Evolutionary conservation across 2,329 filamentous ascomycete species (phyloP).

Genomic region (Xenoacremonium recifei): DNA sequence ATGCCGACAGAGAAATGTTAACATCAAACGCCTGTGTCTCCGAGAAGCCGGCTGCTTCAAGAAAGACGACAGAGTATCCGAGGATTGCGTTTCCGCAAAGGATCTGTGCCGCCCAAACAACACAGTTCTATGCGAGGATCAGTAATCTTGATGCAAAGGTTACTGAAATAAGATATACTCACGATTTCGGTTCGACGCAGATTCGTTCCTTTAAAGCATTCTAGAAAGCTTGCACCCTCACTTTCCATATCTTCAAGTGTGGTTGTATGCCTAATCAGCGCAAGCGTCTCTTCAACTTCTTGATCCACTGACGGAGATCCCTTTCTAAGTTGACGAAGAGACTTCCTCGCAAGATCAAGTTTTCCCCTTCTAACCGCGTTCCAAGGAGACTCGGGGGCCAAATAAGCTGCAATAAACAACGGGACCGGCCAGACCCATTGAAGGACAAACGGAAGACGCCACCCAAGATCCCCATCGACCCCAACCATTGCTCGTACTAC

Average conservation of each 20-base stretch:
- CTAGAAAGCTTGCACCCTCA: constrained; percentile 31
- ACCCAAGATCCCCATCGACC: constrained; percentile 33
- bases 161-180: too few relatives aligned
- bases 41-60: constrained; percentile 37
- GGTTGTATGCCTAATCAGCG: constrained; percentile 16
- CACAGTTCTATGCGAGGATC: too few relatives aligned
- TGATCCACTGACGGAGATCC: constrained; percentile 19
- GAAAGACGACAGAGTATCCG: constrained; percentile 36
- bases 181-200: constrained; percentile 38
- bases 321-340: constrained; percentile 22
- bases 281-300: constrained; percentile 19
- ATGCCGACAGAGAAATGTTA: constrained; percentile 38
- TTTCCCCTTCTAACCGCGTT: constrained; percentile 29
- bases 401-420: constrained; percentile 24
- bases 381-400: constrained; percentile 28
- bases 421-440: constrained; percentile 34
- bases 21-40: constrained; percentile 36
- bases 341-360: constrained; percentile 23
- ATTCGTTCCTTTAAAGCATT: constrained; percentile 45
- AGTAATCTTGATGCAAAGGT: too few relatives aligned
- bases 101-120: constrained; percentile 38
- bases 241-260: constrained; percentile 35
- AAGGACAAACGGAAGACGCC: constrained; percentile 34
- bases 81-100: constrained; percentile 36
- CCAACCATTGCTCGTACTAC: constrained; percentile 36